Evolutionary conservation across 2,329 filamentous ascomycete genomes (phyloP).

Genomic region (Pyricularia sp.): DNA sequence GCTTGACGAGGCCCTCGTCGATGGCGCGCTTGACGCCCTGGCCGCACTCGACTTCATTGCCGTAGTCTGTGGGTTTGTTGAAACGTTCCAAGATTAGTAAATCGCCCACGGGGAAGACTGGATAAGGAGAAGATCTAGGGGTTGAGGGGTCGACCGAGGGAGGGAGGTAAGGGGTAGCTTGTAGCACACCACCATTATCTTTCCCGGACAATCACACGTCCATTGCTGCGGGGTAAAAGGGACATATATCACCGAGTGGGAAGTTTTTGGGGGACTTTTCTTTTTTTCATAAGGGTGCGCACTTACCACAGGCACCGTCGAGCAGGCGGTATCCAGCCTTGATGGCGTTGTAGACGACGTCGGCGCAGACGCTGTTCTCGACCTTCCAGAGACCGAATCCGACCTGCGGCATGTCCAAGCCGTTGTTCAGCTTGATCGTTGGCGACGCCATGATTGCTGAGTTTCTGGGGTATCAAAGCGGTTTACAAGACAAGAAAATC

Average conservation of each 20-base stretch:
- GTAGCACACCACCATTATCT: not conserved
- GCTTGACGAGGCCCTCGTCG: conserved; percentile 67
- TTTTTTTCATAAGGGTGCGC: not conserved
- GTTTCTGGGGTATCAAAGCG: not conserved
- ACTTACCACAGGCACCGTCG: conserved; percentile 47
- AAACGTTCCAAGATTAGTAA: not conserved
- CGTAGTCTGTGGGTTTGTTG: conserved; percentile 49
- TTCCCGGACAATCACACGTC: not conserved
- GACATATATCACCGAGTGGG: not conserved
- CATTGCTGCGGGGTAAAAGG: not conserved
- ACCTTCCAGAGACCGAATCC: conserved; percentile 80
- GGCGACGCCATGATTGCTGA: conserved; percentile 2
- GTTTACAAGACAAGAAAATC: not conserved
- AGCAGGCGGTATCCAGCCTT: conserved; percentile 49
- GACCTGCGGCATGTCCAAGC: conserved; percentile 59
- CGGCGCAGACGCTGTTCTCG: conserved; percentile 56
- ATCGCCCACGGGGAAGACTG: too few relatives aligned
- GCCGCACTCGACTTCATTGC: conserved; percentile 68
- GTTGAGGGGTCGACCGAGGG: not conserved
- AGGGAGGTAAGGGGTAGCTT: not conserved
- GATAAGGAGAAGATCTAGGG: not conserved
- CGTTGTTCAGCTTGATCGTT: conserved; percentile 45
- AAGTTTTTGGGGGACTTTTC: not conserved
- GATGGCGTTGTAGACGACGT: conserved; percentile 65
- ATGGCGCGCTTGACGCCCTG: conserved; percentile 68